A percentile compares a stretch with the other conserved stretches of the same genome.
Conservation (phyloP, 768 basidiomycete genomes). For the Hypholoma fasciculare region DNA sequence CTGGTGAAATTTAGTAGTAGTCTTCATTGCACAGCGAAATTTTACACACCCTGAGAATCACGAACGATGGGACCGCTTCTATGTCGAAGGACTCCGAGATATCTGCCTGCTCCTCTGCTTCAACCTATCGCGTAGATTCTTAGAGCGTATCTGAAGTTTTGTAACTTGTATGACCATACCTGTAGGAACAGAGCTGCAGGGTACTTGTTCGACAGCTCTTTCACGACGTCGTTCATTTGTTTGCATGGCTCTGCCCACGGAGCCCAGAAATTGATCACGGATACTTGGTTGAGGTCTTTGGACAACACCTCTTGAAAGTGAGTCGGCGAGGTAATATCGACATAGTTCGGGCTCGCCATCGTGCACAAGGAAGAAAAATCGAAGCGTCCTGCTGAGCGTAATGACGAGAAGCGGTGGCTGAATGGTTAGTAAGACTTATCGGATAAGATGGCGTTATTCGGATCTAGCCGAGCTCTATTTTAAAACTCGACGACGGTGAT, state of each 20-base stretch:
- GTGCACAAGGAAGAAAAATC: neutral
- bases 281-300: conserved; percentile 75
- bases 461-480: conserved; percentile 22
- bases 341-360: conserved; percentile 31
- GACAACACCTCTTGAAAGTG: conserved; percentile 78
- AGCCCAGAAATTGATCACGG: conserved; percentile 94
- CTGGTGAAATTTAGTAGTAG: conserved; percentile 37
- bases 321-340: conserved; percentile 56
- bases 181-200: conserved; percentile 70
- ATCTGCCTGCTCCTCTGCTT: conserved; percentile 78
- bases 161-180: conserved; percentile 37
- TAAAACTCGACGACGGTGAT: neutral
- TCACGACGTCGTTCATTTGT: conserved; percentile 81
- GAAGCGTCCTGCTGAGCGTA: conserved; percentile 1
- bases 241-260: conserved; percentile 90
- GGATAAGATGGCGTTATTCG: conserved; percentile 30
- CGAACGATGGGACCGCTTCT: conserved; percentile 82
- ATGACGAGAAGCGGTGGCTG: conserved; percentile 11
- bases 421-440: conserved; percentile 16
- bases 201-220: conserved; percentile 74
- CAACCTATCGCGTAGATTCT: conserved; percentile 48
- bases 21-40: neutral
- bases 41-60: conserved; percentile 69
- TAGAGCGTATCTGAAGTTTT: neutral
- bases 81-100: conserved; percentile 93